Conservation (phyloP, 177 flowering plant genomes). For the Vitis hybrid region DNA sequence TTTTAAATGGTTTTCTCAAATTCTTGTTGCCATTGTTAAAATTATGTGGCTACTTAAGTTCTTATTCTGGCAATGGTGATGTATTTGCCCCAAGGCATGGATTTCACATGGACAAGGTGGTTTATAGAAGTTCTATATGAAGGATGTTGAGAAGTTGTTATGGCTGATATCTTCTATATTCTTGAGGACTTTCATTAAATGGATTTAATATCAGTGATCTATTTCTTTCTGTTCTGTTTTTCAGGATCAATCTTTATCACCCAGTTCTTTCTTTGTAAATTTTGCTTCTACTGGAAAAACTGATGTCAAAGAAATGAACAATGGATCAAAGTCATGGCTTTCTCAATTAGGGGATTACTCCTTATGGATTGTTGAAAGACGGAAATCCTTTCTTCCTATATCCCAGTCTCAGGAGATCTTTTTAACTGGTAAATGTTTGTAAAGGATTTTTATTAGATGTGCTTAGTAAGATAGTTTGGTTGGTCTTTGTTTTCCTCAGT, state of each 20-base stretch:
- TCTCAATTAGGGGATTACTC: constrained; percentile 46
- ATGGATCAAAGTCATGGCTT: constrained; percentile 47
- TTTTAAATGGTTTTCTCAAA: constrained; percentile 1
- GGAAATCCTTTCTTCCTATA: constrained; percentile 36
- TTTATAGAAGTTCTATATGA: not conserved
- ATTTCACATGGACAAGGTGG: not conserved
- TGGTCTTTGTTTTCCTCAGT: not conserved
- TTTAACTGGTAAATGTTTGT: constrained; percentile 38
- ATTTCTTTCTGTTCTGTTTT: constrained; percentile 17
- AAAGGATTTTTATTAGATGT: not conserved
- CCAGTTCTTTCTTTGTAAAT: constrained; percentile 37
- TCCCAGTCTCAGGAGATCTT: constrained; percentile 38
- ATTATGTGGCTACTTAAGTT: not conserved
- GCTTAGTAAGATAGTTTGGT: not conserved
- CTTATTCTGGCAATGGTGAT: not conserved
- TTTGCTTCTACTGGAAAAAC: constrained; percentile 23
- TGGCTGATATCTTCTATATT: too few relatives aligned
- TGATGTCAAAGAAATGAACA: constrained; percentile 22
- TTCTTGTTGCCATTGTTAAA: not conserved
- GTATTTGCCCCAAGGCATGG: not conserved
- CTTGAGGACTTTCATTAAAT: too few relatives aligned
- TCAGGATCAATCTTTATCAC: constrained; percentile 51
- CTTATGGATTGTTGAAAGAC: constrained; percentile 34
- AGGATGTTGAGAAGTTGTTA: too few relatives aligned
- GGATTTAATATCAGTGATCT: too few relatives aligned